These are phyloP conservation scores for Fonsecaea nubica DNA, from an alignment of 2,329 filamentous ascomycete species.

Conservation along the genomic window DNA sequence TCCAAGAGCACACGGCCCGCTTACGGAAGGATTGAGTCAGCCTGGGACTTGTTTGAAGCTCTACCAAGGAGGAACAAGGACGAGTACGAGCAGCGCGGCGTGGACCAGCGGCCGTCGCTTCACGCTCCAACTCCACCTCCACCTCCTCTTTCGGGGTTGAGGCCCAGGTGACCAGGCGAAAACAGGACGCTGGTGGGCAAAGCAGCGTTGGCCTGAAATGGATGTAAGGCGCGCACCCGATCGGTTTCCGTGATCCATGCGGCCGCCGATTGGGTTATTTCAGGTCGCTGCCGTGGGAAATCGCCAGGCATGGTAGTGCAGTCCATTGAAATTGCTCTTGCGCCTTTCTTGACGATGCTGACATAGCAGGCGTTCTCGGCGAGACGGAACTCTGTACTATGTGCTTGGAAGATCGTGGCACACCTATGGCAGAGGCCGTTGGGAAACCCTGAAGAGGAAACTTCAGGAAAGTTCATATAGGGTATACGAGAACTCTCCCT, in stretches of 20 bases:
- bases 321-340: background rate
- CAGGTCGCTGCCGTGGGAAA: background rate
- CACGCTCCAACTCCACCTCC: background rate
- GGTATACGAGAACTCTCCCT: background rate
- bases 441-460: background rate
- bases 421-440: background rate
- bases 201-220: background rate
- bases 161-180: constrained; percentile 12
- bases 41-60: background rate
- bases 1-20: constrained; percentile 3
- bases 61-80: too few relatives aligned
- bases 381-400: constrained; percentile 5
- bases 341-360: constrained; percentile 4
- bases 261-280: constrained; percentile 15
- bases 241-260: constrained; percentile 11
- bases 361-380: constrained; percentile 6
- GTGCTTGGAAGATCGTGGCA: background rate
- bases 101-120: too few relatives aligned
- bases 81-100: too few relatives aligned
- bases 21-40: constrained; percentile 31
- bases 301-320: constrained; percentile 4
- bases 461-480: background rate
- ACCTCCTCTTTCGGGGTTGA: constrained; percentile 10
- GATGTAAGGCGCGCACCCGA: constrained; percentile 13
- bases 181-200: constrained; percentile 11